Evolutionary conservation across 1,284 basidiomycete species (phyloP), one percentile per base, ranked within the genome.

Genomic region (Boletus semigastroideus): DNA sequence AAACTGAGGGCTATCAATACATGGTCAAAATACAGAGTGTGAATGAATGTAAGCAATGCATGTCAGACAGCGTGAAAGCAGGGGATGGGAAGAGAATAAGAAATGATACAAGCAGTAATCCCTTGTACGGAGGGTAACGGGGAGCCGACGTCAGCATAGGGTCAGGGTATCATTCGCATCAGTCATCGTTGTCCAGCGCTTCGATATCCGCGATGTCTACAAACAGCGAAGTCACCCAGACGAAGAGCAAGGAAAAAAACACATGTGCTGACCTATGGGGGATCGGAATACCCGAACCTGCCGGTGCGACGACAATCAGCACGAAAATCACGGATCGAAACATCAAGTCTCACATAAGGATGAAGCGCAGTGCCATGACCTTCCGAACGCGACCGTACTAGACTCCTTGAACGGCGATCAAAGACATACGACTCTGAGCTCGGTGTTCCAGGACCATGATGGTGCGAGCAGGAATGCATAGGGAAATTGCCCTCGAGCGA

Each of bases 341-440:
- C 19, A n/a, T 37, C 5, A 19, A 19, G 34, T n/a, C 65, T 61
- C 52, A 67, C 68, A 54, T 68, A 69, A n/a, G 66, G 66, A 48
- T 68, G 63, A 16, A 71, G 45, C 1, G 59, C 40, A 34, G 55
- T 50, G 6, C 36, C 49, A 40, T 65, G 54, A 8, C 69, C 68
- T 19, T 68, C 66, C 2, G 66, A 68, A 22, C 62, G 66, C 17
- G 69, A 56, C 37, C 66, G 56, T n/a, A 71, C 61, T 2, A 69
- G 54, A 40, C 55, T 46, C 49, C 69, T 52, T n/a, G 62, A 66
- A 22, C 48, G 63, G 17, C 45, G 55, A 30, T 68, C 68, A 27
- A 69, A 70, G 31, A 68, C 42, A n/a, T 63, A 70, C 5, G 64
- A 50, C 46, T 63, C 63, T n/a, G 53, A 42, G 31, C 47, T 59